These are phyloP conservation scores for Cystobasidium slooffiae DNA, from an alignment of 1,284 basidiomycete species.

Conservation along the genomic window DNA sequence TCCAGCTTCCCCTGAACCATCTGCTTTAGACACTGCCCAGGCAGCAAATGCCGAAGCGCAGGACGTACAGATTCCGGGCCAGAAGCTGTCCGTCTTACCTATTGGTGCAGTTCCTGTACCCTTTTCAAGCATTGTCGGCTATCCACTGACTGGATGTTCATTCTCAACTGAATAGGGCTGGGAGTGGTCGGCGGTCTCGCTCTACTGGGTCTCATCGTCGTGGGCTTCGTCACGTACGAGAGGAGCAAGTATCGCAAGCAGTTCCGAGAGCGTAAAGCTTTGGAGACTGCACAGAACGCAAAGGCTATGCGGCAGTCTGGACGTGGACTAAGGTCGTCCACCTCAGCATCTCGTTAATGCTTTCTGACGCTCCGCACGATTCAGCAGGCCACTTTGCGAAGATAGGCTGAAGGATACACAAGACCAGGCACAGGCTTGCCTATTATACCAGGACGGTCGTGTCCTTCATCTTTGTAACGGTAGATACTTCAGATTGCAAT, in stretches of 20 bases:
- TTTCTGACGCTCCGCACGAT: too few species aligned
- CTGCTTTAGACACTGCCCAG: background rate
- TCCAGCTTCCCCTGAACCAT: background rate
- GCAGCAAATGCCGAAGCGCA: background rate
- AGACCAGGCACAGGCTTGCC: too few species aligned
- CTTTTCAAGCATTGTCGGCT: background rate
- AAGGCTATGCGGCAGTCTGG: background rate
- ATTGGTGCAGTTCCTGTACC: constrained; percentile 18
- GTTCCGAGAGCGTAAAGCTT: constrained; percentile 21
- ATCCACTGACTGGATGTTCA: background rate
- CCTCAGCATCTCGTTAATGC: too few species aligned
- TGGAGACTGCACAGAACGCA: constrained; percentile 2
- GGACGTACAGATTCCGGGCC: constrained; percentile 14
- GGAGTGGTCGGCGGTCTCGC: constrained; percentile 25
- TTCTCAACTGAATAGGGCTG: background rate
- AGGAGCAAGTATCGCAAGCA: constrained; percentile 32
- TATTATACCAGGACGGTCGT: too few species aligned
- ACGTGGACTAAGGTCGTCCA: background rate
- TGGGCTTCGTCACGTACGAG: constrained; percentile 37
- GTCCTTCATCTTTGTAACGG: too few species aligned
- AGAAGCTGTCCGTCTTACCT: constrained; percentile 37
- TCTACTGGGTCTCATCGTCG: constrained; percentile 24
- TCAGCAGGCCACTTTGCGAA: too few species aligned
- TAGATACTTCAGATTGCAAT: too few species aligned
- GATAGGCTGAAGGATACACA: too few species aligned